Percentiles rank a stretch among this genome's conserved stretches.
phyloP scores from a whole-genome alignment of 257 asterid genomes.

The Rhazya stricta region DNA sequence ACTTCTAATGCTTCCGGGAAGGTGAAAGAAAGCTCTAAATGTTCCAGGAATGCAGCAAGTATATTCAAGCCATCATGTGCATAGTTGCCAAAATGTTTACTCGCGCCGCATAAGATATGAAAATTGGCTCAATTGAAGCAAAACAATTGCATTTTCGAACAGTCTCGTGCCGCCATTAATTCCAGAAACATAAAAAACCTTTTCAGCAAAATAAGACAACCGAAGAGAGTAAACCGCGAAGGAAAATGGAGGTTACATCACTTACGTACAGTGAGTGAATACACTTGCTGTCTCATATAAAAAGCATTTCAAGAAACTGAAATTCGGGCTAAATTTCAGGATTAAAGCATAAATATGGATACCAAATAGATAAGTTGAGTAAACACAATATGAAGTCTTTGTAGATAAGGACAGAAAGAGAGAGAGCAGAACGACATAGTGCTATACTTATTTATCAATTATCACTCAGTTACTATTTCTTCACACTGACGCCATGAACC shows the following conservation, averaged over 20 bases:
- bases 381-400: background rate
- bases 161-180: background rate
- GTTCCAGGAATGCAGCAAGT: background rate
- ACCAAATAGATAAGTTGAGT: background rate
- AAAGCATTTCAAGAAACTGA: conserved; percentile 2
- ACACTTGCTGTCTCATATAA: background rate
- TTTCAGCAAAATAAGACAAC: background rate
- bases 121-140: background rate
- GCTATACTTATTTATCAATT: background rate
- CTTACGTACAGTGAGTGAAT: background rate
- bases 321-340: background rate
- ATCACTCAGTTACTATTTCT: background rate
- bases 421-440: background rate
- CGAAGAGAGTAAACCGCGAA: background rate
- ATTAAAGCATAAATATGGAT: background rate
- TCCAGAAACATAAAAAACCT: background rate
- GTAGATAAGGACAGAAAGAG: too few relatives aligned
- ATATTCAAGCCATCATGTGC: background rate
- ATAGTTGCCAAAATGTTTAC: background rate
- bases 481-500: background rate
- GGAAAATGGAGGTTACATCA: background rate
- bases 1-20: background rate
- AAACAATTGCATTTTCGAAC: background rate
- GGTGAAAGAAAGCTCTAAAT: background rate
- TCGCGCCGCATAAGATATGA: background rate